These are phyloP conservation scores for Aspergillus affinis DNA, from an alignment of 495 filamentous ascomycete genomes.

Conservation along the genomic window DNA sequence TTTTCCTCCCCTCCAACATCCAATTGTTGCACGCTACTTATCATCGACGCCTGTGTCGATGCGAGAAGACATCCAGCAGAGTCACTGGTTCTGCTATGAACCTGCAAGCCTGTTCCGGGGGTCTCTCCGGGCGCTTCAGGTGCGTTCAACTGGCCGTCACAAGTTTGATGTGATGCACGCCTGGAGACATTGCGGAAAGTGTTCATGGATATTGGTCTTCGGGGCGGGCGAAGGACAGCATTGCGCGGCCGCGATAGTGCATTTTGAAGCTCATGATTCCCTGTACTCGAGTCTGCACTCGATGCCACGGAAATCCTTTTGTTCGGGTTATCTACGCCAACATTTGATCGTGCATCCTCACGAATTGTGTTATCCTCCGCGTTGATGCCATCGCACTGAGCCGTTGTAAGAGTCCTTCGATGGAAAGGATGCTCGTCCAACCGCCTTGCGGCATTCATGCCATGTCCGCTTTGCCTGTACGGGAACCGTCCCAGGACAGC, in stretches of 20 bases:
- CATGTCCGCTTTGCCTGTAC: conserved; percentile 40
- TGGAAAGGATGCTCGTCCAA: conserved; percentile 41
- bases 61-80: neutral
- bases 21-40: neutral
- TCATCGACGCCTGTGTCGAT: neutral
- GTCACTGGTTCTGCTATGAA: neutral
- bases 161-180: neutral
- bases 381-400: conserved; percentile 12
- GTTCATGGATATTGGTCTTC: neutral
- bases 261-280: neutral
- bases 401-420: conserved; percentile 23
- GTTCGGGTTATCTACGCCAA: neutral
- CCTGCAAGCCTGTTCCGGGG: neutral
- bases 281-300: neutral
- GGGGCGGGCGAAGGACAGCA: neutral
- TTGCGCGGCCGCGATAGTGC: neutral
- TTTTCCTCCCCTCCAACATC: neutral
- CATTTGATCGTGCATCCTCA: neutral
- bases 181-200: neutral
- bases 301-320: neutral
- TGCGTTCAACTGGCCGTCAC: neutral
- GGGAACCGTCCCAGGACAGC: conserved; percentile 40
- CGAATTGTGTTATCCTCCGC: neutral
- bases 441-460: conserved; percentile 23
- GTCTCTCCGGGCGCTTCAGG: neutral